Conservation (phyloP, 148 eudicot genomes). For the Nepenthes gracilis region DNA sequence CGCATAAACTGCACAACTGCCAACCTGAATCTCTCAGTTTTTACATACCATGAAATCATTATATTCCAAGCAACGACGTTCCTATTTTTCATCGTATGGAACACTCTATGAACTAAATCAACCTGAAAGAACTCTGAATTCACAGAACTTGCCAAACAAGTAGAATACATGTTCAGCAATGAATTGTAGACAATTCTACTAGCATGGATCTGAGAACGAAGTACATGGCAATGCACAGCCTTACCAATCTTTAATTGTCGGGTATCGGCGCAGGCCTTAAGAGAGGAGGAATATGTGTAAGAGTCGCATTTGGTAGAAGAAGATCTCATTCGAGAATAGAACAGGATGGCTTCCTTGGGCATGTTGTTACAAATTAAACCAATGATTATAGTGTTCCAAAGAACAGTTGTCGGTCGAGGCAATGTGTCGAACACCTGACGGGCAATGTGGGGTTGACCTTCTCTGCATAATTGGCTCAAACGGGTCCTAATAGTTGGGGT, state of each 20-base stretch:
- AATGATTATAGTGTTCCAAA: slow-evolving; percentile 86
- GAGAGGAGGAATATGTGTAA: slow-evolving; percentile 72
- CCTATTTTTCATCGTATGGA: slow-evolving; percentile 42
- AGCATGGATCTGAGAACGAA: slow-evolving; percentile 37
- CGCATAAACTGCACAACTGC: slow-evolving; percentile 53
- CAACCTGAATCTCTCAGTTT: slow-evolving; percentile 31
- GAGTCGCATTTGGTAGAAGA: slow-evolving; percentile 28
- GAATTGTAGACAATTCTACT: slow-evolving; percentile 84
- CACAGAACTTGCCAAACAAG: slow-evolving; percentile 19
- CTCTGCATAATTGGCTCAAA: slow-evolving; percentile 48
- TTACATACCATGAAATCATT: slow-evolving; percentile 61
- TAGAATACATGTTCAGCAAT: slow-evolving; percentile 69
- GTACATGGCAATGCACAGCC: slow-evolving; percentile 71
- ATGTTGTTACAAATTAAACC: slow-evolving; percentile 73
- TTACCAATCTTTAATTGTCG: slow-evolving; percentile 41
- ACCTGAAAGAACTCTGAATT: slow-evolving; percentile 9
- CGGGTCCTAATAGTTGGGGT: slow-evolving; percentile 58
- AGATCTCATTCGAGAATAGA: slow-evolving; percentile 46
- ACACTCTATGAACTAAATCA: slow-evolving; percentile 55
- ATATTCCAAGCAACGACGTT: slow-evolving; percentile 77
- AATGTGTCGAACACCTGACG: slow-evolving; percentile 78
- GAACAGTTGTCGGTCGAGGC: slow-evolving; percentile 67
- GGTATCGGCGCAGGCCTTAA: slow-evolving; percentile 85
- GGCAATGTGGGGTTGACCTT: slow-evolving; percentile 58
- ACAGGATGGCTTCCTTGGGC: slow-evolving; percentile 45